Base-by-base conservation (phyloP, 352 stramenopile species). In the Globisporangium paroecandrum region DNA sequence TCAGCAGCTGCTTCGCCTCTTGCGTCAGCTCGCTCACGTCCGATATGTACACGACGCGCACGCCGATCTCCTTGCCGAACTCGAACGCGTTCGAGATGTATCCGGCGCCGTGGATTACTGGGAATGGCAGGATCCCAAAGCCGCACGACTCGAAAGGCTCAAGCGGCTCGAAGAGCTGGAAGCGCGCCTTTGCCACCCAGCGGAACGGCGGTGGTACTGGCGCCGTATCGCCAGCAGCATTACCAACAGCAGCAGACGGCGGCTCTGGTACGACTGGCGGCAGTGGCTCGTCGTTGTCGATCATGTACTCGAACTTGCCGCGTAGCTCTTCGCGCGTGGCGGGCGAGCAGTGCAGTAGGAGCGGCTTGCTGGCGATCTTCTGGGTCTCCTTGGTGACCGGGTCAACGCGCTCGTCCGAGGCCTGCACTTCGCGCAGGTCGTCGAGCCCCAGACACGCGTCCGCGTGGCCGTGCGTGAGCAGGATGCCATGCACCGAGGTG, bases 391-490 rank as follows among this genome's bases (percentile, higher is more conserved):
- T 83, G 8, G 82, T 94, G 36, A 77, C 61, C 1, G 76, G 69
- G 58, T 94, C 83, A 12, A 89, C 60, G 18, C 66, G 76, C 60
- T 84, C 72, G 15, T 84, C 75, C 20, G 78, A 82, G 4, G 74
- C 69, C 74, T 95, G 88, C 32, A 96, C 82, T 61, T 94, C 87
- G 64, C 89, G 83, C 51, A 96, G 69, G 61, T 97, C 89, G 55
- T 97, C 89, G 53, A 97, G 77, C 2, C 89, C 89, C 27, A 97
- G 73, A 56, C 80, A 76, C 10, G 89, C 89, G 66, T 97, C 89
- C 0, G 89, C 89, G 46, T 97, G 89, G 68, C 90, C 87, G 55
- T 97, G 89, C 0, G 89, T 97, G 38, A 97, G 70, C 24, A 97
- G 67, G 15, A 97, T 70, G 1, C 77, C 78, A 62, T 97, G 85